Percentiles rank a stretch among this genome's conserved stretches.
Evolutionary conservation across 2,329 filamentous ascomycete genomes (phyloP).

Genomic region (Paraconiothyrium sp.): DNA sequence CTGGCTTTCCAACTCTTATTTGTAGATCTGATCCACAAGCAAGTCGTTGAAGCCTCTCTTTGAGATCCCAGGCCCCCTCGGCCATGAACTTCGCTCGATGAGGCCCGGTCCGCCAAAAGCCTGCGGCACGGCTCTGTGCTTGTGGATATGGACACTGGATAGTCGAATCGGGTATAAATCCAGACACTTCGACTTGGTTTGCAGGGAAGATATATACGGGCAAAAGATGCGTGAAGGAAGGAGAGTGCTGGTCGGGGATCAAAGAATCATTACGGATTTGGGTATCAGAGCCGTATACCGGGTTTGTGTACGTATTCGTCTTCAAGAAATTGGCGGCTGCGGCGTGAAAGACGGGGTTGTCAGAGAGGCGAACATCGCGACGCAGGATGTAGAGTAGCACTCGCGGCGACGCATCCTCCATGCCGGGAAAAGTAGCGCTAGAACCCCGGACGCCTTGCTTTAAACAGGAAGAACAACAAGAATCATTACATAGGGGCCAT

Average conservation of each 20-base stretch:
- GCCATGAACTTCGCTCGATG: constrained; percentile 77
- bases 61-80: constrained; percentile 78
- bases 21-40: constrained; percentile 66
- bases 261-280: constrained; percentile 51
- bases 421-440: constrained; percentile 27
- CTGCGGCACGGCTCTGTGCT: constrained; percentile 70
- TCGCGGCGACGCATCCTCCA: constrained; percentile 39
- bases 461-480: constrained; percentile 37
- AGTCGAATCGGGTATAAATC: constrained; percentile 66
- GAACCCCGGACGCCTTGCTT: constrained; percentile 24
- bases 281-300: constrained; percentile 20
- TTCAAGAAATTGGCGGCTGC: constrained; percentile 47
- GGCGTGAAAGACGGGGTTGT: constrained; percentile 77
- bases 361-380: constrained; percentile 75
- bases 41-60: constrained; percentile 66
- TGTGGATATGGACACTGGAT: constrained; percentile 69
- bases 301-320: constrained; percentile 18
- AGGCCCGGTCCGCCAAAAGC: constrained; percentile 78
- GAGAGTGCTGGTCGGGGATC: constrained; percentile 31
- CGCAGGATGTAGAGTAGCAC: constrained; percentile 77
- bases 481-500: constrained; percentile 41
- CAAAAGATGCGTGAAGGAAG: constrained; percentile 65
- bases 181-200: constrained; percentile 77
- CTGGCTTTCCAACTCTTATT: constrained; percentile 70
- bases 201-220: constrained; percentile 73